These are phyloP conservation scores for Rutstroemia sydowiana DNA, from an alignment of 2,329 filamentous ascomycete genomes.

Conservation along the genomic window DNA sequence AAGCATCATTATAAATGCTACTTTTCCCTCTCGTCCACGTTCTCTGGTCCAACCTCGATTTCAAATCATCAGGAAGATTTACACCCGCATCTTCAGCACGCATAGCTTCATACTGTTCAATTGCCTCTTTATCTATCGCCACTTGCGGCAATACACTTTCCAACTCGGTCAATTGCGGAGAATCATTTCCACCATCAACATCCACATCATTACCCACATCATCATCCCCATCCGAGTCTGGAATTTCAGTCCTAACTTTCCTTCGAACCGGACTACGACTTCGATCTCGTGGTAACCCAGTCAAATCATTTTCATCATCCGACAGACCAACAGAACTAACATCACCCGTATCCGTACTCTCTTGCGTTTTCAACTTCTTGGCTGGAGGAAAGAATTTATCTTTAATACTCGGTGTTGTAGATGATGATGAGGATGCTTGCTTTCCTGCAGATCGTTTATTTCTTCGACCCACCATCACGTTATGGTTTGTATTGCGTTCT, in stretches of 20 bases:
- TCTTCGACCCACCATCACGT: constrained; percentile 22
- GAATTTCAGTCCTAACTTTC: constrained; percentile 27
- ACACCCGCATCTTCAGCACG: constrained; percentile 27
- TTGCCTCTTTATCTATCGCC: constrained; percentile 60
- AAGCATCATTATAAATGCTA: constrained; percentile 95
- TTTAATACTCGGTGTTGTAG: constrained; percentile 21
- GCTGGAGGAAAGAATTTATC: constrained; percentile 19
- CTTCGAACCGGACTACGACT: constrained; percentile 15
- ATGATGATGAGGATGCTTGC: no score
- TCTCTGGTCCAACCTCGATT: constrained; percentile 46
- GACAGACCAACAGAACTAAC: neutral
- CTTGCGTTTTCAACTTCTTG: constrained; percentile 25
- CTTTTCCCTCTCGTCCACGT: constrained; percentile 70
- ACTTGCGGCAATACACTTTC: constrained; percentile 65
- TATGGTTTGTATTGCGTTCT: constrained; percentile 13
- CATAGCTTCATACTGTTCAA: constrained; percentile 70
- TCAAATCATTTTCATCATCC: constrained; percentile 16
- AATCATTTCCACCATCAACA: constrained; percentile 12
- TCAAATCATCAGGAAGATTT: constrained; percentile 34
- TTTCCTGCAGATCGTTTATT: constrained; percentile 21
- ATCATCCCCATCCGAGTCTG: constrained; percentile 32
- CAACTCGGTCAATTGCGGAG: constrained; percentile 52
- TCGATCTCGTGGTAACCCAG: constrained; percentile 24
- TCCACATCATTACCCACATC: constrained; percentile 26
- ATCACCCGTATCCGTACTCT: constrained; percentile 19